Conservation (phyloP, 768 basidiomycete species). For the Suillus subaureus region DNA sequence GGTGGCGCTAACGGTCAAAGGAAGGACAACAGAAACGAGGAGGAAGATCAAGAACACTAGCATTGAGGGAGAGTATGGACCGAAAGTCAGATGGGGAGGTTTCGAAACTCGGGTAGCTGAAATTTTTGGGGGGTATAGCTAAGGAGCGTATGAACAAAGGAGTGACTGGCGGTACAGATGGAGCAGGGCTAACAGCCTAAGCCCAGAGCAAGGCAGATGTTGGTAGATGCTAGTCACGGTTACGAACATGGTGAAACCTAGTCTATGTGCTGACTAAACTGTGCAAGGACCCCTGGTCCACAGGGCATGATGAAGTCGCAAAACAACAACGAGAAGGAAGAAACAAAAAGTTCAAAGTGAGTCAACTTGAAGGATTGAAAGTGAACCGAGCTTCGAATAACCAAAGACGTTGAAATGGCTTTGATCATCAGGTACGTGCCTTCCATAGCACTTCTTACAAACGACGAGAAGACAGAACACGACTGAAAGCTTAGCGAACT, state of each 20-base stretch:
- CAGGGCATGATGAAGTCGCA: background rate
- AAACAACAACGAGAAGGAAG: background rate
- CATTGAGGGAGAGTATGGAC: constrained; percentile 14
- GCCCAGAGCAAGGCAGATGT: no score
- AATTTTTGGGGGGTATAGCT: background rate
- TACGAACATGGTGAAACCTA: no score
- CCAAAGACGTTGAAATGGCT: background rate
- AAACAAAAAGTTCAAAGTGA: background rate
- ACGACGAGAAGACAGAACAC: background rate
- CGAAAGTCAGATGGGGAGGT: no score
- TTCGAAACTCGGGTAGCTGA: background rate
- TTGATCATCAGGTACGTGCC: background rate
- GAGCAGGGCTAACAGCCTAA: no score
- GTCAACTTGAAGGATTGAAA: background rate
- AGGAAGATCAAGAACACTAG: constrained; percentile 33
- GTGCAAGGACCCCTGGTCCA: no score
- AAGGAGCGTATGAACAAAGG: background rate
- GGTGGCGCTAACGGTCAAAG: constrained; percentile 34
- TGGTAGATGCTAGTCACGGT: no score
- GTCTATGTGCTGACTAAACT: no score
- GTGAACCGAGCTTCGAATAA: background rate
- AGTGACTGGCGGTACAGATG: background rate
- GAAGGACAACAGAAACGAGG: constrained; percentile 36
- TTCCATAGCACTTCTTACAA: background rate
- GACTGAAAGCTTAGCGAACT: background rate